Evolutionary conservation across 176 grass and related monocot species (phyloP), one percentile per base, ranked within the genome.

Genomic region (Oryza glaberrima): DNA sequence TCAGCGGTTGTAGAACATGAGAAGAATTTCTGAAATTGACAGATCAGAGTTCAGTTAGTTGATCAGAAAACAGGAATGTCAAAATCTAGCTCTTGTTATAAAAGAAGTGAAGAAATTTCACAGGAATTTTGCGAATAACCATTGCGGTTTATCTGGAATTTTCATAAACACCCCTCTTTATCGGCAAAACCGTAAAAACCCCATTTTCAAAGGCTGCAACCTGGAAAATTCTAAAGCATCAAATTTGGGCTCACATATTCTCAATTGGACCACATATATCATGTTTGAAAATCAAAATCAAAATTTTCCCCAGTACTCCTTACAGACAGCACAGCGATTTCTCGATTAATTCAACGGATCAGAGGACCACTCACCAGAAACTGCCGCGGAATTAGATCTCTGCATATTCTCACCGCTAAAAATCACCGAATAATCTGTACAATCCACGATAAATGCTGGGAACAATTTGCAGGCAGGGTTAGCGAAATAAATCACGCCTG

Each of bases 401-500:
- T 49, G 43, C 9, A 12, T 34, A 28, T 17, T 79, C 14, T n/a
- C 44, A 14, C 9, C 61, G 3, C 36, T 26, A 65, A 15, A 45
- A 32, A 28, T 1, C 16, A 49, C 25, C 26, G 44, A 68, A 11
- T 5, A 36, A 7, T 25, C 5, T 16, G 68, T 44, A 45, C 68
- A 72, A 28, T 61, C 23, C 14, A 44, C 2, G 35, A 48, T 15
- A 56, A 58, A 36, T 58, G 32, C 20, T 23, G 19, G 16, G 44
- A 52, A 45, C 15, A 34, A 63, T n/a, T 9, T 63, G 58, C 58
- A 63, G 58, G 26, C 11, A 36, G 28, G 26, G 65, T 20, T 38
- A 25, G 49, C 11, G 67, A 82, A 54, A 60, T 82, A 38, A 73
- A 82, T 61, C 28, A 46, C 15, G 5, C 23, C 15, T 73, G 69